Conservation (phyloP, 106 monocot species). For the Cymbidium sinense region DNA sequence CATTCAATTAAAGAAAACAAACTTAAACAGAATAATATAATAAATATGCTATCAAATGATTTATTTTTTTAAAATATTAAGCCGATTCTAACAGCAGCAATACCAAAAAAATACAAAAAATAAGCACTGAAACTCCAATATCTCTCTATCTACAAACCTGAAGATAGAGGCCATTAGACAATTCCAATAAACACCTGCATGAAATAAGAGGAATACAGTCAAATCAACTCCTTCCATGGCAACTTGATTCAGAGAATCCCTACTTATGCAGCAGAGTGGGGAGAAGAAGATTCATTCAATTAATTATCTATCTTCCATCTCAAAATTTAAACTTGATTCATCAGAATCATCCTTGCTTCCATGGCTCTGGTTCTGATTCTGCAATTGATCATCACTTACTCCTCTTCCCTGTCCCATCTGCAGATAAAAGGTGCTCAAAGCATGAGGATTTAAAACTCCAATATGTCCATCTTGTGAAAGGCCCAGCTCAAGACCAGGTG, state of each 20-base stretch:
- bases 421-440: conserved; percentile 24
- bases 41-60: conserved; percentile 1
- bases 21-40: background rate
- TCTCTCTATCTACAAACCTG: background rate
- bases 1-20: no score
- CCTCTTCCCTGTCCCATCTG: conserved; percentile 16
- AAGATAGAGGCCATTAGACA: background rate
- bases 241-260: background rate
- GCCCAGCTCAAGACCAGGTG: conserved; percentile 33
- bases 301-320: background rate
- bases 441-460: conserved; percentile 15
- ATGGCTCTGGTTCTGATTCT: background rate
- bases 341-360: conserved; percentile 16
- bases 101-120: background rate
- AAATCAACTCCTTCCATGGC: background rate
- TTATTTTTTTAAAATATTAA: background rate
- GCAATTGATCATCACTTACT: conserved; percentile 10
- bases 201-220: background rate
- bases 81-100: background rate
- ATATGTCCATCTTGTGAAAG: conserved; percentile 29
- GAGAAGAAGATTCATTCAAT: background rate
- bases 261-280: background rate
- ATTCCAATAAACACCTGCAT: background rate
- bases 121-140: background rate
- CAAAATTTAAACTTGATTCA: conserved; percentile 3